A percentile compares a stretch with the other conserved stretches of the same genome.
Evolutionary conservation across 1,284 basidiomycete species (phyloP).

Genomic region (Mycosarcoma maydis): DNA sequence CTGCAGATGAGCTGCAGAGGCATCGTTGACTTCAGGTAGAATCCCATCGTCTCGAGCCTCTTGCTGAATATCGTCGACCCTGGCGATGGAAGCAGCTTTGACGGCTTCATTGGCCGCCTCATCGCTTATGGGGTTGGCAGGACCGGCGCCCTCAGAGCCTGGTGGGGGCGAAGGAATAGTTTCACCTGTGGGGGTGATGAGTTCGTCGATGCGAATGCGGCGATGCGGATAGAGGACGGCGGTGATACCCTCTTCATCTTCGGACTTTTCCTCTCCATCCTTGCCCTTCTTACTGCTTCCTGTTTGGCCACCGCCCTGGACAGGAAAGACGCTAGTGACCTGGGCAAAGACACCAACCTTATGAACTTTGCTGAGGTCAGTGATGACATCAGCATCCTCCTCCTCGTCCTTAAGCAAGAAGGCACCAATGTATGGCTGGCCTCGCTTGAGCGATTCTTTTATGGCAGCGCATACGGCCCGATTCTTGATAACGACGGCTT

Average conservation of each 20-base stretch:
- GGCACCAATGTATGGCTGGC: conserved; percentile 96
- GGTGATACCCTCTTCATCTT: conserved; percentile 83
- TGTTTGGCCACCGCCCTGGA: conserved; percentile 45
- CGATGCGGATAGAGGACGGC: conserved; percentile 95
- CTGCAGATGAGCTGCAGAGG: conserved; percentile 30
- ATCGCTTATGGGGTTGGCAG: conserved; percentile 47
- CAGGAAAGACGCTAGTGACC: conserved; percentile 88
- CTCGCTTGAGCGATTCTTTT: conserved; percentile 94
- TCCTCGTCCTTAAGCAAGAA: conserved; percentile 96
- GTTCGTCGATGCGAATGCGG: conserved; percentile 87
- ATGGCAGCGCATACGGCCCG: conserved; percentile 92
- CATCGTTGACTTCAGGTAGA: conserved; percentile 45
- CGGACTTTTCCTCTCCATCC: conserved; percentile 77
- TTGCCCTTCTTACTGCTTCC: conserved; percentile 67
- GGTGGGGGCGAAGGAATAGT: conserved; percentile 49
- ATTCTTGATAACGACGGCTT: conserved; percentile 66
- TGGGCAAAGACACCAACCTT: conserved; percentile 96
- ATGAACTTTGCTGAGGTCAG: conserved; percentile 86
- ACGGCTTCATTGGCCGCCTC: conserved; percentile 49
- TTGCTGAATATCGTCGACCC: conserved; percentile 53
- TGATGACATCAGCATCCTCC: conserved; percentile 91
- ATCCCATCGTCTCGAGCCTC: conserved; percentile 45
- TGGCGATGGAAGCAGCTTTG: conserved; percentile 34
- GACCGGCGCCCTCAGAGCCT: conserved; percentile 46
- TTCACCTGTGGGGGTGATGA: conserved; percentile 68